phyloP scores from a whole-genome alignment of 2,329 filamentous ascomycete genomes.

The Pezizomycotina sp. region DNA sequence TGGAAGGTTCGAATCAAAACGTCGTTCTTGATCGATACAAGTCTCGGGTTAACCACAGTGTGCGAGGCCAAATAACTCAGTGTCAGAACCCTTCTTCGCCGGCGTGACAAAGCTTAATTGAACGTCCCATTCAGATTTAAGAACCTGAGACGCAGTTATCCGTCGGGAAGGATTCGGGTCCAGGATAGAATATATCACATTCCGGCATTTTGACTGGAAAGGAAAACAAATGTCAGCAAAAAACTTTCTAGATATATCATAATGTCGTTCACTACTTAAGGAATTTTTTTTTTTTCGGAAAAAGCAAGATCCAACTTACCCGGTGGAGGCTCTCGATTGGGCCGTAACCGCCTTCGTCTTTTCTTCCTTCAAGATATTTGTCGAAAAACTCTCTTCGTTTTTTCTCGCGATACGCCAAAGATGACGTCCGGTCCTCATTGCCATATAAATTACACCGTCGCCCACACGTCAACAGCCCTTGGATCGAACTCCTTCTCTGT shows the following conservation, averaged over 20 bases:
- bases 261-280: neutral
- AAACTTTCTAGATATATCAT: slow-evolving; percentile 10
- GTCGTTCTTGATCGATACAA: no score
- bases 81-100: slow-evolving; percentile 97
- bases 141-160: slow-evolving; percentile 86
- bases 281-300: neutral
- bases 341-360: slow-evolving; percentile 87
- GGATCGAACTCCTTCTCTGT: slow-evolving; percentile 91
- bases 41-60: no score
- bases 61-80: no score
- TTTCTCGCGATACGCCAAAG: slow-evolving; percentile 94
- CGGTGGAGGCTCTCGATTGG: slow-evolving; percentile 90
- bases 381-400: slow-evolving; percentile 97
- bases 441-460: slow-evolving; percentile 98
- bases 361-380: slow-evolving; percentile 78
- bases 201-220: slow-evolving; percentile 75
- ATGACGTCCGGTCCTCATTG: slow-evolving; percentile 90
- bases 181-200: slow-evolving; percentile 96
- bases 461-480: slow-evolving; percentile 95
- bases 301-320: slow-evolving; percentile 43
- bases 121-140: slow-evolving; percentile 98
- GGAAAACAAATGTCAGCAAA: slow-evolving; percentile 22
- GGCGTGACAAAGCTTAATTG: slow-evolving; percentile 92
- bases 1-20: no score
- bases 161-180: slow-evolving; percentile 85